Percentiles rank a stretch among this genome's conserved stretches.
Evolutionary conservation across 2,329 filamentous ascomycete genomes (phyloP).

Genomic region (Colletotrichum eleusines): DNA sequence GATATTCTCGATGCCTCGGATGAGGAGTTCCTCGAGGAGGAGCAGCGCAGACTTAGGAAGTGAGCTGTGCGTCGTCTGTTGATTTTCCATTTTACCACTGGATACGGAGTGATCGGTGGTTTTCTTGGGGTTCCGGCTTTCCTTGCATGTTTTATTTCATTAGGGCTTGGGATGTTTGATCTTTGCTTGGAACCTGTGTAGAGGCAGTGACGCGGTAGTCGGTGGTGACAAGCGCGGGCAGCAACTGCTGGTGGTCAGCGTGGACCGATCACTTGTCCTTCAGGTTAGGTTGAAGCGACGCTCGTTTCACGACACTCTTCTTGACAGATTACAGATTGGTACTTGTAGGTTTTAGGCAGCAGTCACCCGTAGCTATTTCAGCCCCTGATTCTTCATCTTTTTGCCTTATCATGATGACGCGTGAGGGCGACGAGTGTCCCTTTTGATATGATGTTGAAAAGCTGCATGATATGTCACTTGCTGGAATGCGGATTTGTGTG

Average conservation of each 20-base stretch:
- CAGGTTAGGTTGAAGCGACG: slow-evolving; percentile 34
- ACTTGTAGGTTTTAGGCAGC: slow-evolving; percentile 41
- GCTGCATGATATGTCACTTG: neutral
- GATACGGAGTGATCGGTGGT: slow-evolving; percentile 36
- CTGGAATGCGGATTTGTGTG: neutral
- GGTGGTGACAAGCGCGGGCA: neutral
- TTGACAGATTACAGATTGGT: slow-evolving; percentile 42
- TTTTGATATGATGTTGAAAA: neutral
- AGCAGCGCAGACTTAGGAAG: slow-evolving; percentile 58
- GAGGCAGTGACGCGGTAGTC: slow-evolving; percentile 19
- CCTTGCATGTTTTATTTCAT: slow-evolving; percentile 35
- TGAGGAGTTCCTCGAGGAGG: slow-evolving; percentile 78
- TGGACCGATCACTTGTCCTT: slow-evolving; percentile 22
- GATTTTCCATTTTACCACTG: slow-evolving; percentile 11
- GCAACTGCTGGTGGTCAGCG: slow-evolving; percentile 11
- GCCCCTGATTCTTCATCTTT: neutral
- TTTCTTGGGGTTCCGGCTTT: slow-evolving; percentile 31
- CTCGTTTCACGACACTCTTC: slow-evolving; percentile 33
- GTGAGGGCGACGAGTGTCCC: too few species aligned
- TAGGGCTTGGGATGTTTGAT: slow-evolving; percentile 30
- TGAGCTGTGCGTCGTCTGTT: slow-evolving; percentile 44
- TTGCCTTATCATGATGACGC: too few species aligned
- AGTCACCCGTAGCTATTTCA: slow-evolving; percentile 23
- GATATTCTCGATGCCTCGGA: slow-evolving; percentile 96
- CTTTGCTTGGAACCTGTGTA: slow-evolving; percentile 25